Conservation (phyloP, 768 basidiomycete species). For the Lactarius tabidus region DNA sequence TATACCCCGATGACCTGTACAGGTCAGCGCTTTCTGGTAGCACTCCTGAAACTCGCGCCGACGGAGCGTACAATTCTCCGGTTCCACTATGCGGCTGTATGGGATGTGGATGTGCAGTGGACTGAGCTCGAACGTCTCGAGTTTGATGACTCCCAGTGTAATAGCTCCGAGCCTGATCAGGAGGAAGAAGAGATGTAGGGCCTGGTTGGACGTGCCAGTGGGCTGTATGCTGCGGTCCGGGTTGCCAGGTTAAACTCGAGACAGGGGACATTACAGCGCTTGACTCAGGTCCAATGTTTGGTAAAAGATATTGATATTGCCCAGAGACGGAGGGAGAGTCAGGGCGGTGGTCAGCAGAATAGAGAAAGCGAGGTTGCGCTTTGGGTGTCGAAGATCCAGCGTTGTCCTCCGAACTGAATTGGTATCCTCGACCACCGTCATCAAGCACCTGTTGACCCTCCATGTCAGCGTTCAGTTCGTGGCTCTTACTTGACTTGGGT, state of each 20-base stretch:
- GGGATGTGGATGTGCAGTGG: background rate
- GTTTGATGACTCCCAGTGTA: background rate
- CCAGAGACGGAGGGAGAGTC: background rate
- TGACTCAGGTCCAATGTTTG: background rate
- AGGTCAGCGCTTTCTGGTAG: constrained; percentile 1
- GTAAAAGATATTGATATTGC: background rate
- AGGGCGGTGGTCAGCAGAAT: background rate
- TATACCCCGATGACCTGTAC: background rate
- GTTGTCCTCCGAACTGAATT: constrained; percentile 3
- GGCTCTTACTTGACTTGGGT: constrained; percentile 16
- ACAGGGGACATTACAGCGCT: background rate
- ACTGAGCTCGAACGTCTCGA: constrained; percentile 3
- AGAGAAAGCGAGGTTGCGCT: constrained; percentile 1
- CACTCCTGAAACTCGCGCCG: background rate
- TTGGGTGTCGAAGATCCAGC: constrained; percentile 2
- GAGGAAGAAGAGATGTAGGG: constrained; percentile 27
- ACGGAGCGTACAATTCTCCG: background rate
- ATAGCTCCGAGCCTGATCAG: constrained; percentile 22
- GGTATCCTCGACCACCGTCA: background rate
- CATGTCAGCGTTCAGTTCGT: constrained; percentile 13
- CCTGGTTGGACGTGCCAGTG: constrained; percentile 12
- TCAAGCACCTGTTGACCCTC: background rate
- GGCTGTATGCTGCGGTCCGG: constrained; percentile 12
- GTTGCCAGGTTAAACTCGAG: constrained; percentile 13
- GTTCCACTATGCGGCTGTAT: background rate